Percentiles rank a stretch among this genome's conserved stretches.
These are phyloP conservation scores for Microsporum audouinii DNA, from an alignment of 2,329 filamentous ascomycete species.

Conservation along the genomic window DNA sequence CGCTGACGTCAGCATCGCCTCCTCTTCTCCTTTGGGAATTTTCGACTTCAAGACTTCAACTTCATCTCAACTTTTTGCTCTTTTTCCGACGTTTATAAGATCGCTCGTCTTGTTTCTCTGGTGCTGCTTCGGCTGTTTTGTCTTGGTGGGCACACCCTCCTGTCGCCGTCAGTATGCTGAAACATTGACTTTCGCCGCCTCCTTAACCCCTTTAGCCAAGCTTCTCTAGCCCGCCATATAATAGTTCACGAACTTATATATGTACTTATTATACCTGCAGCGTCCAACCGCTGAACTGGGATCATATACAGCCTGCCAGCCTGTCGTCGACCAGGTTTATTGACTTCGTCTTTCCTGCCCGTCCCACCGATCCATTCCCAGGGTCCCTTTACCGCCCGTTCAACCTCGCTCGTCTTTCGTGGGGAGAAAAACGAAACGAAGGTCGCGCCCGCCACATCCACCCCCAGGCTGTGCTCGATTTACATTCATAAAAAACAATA, in stretches of 20 bases:
- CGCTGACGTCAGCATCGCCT: not conserved
- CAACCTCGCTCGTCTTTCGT: not conserved
- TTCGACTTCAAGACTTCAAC: not conserved
- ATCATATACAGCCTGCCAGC: not conserved
- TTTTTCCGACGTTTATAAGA: not conserved
- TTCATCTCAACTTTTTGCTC: not conserved
- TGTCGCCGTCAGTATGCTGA: not conserved
- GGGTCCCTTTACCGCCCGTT: not conserved
- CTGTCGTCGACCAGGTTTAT: not conserved
- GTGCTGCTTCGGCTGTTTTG: not conserved
- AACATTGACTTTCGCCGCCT: slow-evolving; percentile 5
- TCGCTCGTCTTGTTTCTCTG: not conserved
- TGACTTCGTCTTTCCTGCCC: not conserved
- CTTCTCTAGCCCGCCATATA: not conserved
- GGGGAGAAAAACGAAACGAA: not conserved
- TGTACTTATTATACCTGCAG: not conserved
- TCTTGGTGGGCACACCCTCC: not conserved
- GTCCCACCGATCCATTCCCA: not conserved
- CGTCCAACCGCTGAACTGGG: not conserved
- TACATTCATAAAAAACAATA: not conserved
- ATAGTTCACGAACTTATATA: not conserved
- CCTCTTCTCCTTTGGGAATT: not conserved
- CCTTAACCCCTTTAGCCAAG: not conserved
- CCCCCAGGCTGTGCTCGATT: not conserved
- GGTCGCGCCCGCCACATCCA: not conserved